Base-by-base conservation (phyloP, 768 basidiomycete genomes). In the Panaeolus cyanescens region DNA sequence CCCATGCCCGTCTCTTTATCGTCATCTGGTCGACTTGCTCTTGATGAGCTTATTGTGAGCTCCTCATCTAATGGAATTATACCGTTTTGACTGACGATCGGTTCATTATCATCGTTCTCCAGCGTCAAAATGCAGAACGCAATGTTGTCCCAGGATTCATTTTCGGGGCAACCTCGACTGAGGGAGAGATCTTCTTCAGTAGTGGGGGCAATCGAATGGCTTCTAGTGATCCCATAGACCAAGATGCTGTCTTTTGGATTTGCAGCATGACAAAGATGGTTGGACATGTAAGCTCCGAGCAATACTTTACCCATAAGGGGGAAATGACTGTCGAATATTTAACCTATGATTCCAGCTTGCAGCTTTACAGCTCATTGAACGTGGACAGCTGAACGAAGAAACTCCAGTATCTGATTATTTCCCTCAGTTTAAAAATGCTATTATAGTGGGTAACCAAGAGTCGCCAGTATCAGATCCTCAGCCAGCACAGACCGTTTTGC, bases 191-290 rank as follows among this genome's bases (percentile, higher is more conserved):
- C 2, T 71, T 69, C 32, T 71, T 71, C 56, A 67, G 67, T 4
- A 64, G 64, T 19, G 65, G 69, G 34, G 74, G 75, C 6, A 54
- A 28, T 32, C 62, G 68, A n/a, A 30, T 71, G 6, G 45, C 70
- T 30, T 55, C 68, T 0, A 67, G 68, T 25, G 72, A 71, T 22
- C 33, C 59, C 9, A 63, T 73, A 17, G 60, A 68, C 32, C 65
- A 67, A 17, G 65, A 73, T 5, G 72, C 64, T 36, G 36, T 75
- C 3, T 74, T 71, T 55, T 74, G 73, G 72, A 65, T 74, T n/a
- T 77, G 74, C 59, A 77, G 74, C 59, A 65, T 71, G 61, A 73
- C 73, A 1, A 77, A 77, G 55, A 45, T 74, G 7, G 61, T 75
- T 4, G 60, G 66, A 17, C 65, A 71, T 15, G 74, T 75, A 54